Evolutionary conservation across 805 yeast genomes (phyloP), one percentile per base, ranked within the genome.

Genomic region (Spathaspora passalidarum): DNA sequence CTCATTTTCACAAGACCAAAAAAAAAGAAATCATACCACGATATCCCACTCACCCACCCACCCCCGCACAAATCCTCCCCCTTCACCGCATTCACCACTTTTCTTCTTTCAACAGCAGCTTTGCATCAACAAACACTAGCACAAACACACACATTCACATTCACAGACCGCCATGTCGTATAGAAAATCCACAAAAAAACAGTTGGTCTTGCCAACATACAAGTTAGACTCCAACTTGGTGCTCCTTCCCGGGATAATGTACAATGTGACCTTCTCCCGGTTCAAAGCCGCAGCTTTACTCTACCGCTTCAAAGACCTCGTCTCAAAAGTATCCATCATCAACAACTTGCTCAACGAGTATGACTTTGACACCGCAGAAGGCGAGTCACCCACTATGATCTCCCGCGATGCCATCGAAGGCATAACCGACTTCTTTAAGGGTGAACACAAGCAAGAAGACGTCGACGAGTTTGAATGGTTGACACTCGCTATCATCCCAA

Each of bases 241-340:
- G 11, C 69, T 81, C 23, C 55, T 82, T 7, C 88, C 89, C 1
- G 87, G 87, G 0, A 76, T 82, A 35, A 68, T 81, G 19, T 83
- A 82, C 61, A 75, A 79, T 46, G 78, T 82, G n/a, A 67, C 79
- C 1, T 75, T 81, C 44, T 60, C 73, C 14, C 65, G 73, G 44
- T 62, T 66, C 44, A 70, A 73, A 43, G 84, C 81, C 1, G 69
- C 75, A 9, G 66, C 73, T 2, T 59, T 81, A 16, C 60, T 81
- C 37, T 63, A 71, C 18, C 66, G 76, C 21, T 79, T 65, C 56
- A 57, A 67, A 40, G 53, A 61, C 7, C 61, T 61, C 39, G 56
- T 60, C 6, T 52, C 57, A 16, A 43, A 55, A 21, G 52, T 68
- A 17, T 53, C 71, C 5, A 49, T 64, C 3, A 59, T 68, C 38